These are phyloP conservation scores for Ceratocystis cacaofunesta DNA, from an alignment of 2,329 filamentous ascomycete genomes.

Conservation along the genomic window DNA sequence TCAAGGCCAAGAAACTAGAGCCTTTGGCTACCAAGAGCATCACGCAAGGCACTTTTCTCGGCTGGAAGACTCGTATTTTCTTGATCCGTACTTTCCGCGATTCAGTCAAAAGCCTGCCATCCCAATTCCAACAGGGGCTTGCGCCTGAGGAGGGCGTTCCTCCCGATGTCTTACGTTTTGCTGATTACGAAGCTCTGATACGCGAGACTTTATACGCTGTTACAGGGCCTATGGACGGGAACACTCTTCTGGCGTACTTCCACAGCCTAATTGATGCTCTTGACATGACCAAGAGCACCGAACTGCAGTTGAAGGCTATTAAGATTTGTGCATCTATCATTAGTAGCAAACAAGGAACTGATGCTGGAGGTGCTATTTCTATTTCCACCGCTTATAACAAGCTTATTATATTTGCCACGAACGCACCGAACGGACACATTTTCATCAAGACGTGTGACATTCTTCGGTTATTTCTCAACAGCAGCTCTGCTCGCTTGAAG, in stretches of 20 bases:
- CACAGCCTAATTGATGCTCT: conserved; percentile 26
- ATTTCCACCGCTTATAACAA: conserved; percentile 30
- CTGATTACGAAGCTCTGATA: conserved; percentile 23
- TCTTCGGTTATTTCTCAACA: conserved; percentile 34
- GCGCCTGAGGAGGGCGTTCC: not conserved
- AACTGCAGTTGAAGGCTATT: conserved; percentile 32
- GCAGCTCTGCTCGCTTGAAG: conserved; percentile 34
- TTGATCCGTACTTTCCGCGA: conserved; percentile 22
- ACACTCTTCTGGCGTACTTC: conserved; percentile 27
- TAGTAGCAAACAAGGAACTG: not conserved
- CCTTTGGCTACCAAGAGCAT: conserved; percentile 25
- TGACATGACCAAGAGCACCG: conserved; percentile 22
- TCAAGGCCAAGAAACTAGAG: conserved; percentile 25
- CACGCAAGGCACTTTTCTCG: conserved; percentile 25
- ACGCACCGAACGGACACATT: conserved; percentile 19
- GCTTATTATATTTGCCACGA: conserved; percentile 20
- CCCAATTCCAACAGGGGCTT: not conserved
- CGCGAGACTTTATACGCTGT: conserved; percentile 24
- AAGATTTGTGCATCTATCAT: conserved; percentile 25
- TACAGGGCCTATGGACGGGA: conserved; percentile 23
- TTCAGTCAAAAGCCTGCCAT: conserved; percentile 4
- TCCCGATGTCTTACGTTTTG: conserved; percentile 6
- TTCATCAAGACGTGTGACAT: conserved; percentile 29
- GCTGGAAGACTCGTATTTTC: conserved; percentile 34
- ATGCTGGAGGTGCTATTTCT: conserved; percentile 23